Conservation (phyloP, 768 basidiomycete species). For the Daedaleopsis sinensis region DNA sequence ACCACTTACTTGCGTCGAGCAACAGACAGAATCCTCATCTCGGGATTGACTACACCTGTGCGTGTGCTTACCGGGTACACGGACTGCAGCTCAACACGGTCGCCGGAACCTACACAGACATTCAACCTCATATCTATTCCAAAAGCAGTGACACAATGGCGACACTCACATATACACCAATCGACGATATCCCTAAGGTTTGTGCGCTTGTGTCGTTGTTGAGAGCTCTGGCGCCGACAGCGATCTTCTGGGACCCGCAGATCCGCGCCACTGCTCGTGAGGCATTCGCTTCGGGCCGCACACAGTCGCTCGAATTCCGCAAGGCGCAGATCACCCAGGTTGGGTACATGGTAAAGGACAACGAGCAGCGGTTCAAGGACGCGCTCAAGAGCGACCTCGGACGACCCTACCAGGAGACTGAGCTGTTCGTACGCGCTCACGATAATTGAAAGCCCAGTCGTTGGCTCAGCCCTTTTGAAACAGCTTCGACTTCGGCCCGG, state of each 20-base stretch:
- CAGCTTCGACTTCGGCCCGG: slow-evolving; percentile 62
- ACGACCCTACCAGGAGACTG: slow-evolving; percentile 58
- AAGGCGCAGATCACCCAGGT: slow-evolving; percentile 76
- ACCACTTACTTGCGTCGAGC: no score
- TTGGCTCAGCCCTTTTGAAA: neutral
- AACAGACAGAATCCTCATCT: no score
- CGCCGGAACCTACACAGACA: no score
- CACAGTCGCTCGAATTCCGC: slow-evolving; percentile 62
- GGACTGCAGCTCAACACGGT: no score
- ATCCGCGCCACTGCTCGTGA: slow-evolving; percentile 55
- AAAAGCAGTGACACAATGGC: slow-evolving; percentile 6
- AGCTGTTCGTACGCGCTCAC: slow-evolving; percentile 41
- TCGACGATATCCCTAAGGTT: slow-evolving; percentile 32
- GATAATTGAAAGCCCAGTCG: neutral
- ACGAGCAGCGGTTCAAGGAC: slow-evolving; percentile 58
- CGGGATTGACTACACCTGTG: no score
- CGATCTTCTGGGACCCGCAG: slow-evolving; percentile 46
- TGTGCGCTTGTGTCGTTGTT: neutral
- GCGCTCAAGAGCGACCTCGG: slow-evolving; percentile 66
- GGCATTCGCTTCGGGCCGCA: slow-evolving; percentile 67
- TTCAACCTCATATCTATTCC: neutral
- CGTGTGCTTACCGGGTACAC: no score
- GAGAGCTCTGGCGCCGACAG: neutral
- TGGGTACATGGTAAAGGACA: slow-evolving; percentile 74
- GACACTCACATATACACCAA: slow-evolving; percentile 18